Evolutionary conservation across 1,284 basidiomycete genomes (phyloP).

Genomic region (Trametes versicolor): DNA sequence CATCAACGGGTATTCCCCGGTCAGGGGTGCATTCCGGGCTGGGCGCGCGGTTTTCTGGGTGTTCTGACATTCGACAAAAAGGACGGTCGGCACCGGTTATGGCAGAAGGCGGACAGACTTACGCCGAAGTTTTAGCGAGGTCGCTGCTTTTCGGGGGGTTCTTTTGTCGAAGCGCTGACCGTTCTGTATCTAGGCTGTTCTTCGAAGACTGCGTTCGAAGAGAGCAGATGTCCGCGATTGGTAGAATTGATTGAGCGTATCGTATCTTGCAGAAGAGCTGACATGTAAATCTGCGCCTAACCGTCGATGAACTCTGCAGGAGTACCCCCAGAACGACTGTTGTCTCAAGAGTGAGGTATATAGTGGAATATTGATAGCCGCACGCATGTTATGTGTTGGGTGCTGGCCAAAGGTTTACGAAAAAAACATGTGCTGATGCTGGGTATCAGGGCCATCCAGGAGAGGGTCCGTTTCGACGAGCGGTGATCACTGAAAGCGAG

Average conservation of each 20-base stretch:
- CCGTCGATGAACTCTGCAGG: background rate
- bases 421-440: too few relatives aligned
- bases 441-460: too few relatives aligned
- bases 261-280: background rate
- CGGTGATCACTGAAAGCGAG: slow-evolving; percentile 3
- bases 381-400: too few relatives aligned
- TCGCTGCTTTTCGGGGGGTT: background rate
- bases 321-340: background rate
- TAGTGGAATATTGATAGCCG: too few relatives aligned
- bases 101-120: background rate
- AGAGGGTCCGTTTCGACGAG: background rate
- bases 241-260: background rate
- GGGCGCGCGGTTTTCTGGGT: too few relatives aligned
- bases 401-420: too few relatives aligned
- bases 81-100: background rate
- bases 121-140: background rate
- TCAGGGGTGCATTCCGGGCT: too few relatives aligned
- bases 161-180: background rate
- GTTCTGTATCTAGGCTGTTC: background rate
- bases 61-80: background rate
- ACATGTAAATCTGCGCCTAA: background rate
- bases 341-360: background rate
- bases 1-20: background rate
- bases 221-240: slow-evolving; percentile 10
- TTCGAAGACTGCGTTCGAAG: background rate